These are phyloP conservation scores for Cucumis melo DNA, from an alignment of 306 rosid species.

Conservation along the genomic window DNA sequence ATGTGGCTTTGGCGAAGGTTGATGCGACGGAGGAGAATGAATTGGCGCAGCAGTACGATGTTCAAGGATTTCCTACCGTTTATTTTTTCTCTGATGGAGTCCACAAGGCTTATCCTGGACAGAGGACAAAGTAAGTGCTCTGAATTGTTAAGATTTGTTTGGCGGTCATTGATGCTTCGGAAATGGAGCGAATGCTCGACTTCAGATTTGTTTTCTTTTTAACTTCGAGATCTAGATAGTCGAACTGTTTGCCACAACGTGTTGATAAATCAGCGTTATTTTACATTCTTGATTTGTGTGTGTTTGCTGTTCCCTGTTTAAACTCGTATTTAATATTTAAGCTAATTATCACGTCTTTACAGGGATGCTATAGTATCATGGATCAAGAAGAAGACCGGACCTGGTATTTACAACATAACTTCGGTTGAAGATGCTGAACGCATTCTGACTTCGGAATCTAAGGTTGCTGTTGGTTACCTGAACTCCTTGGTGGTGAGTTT, in stretches of 20 bases:
- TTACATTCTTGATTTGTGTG: background rate
- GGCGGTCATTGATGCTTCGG: background rate
- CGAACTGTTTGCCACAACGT: background rate
- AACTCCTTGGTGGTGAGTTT: constrained; percentile 77
- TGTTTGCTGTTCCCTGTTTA: background rate
- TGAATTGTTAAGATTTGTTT: background rate
- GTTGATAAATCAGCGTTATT: background rate
- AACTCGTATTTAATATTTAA: background rate
- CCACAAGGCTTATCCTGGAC: constrained; percentile 69
- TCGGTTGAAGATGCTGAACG: constrained; percentile 64
- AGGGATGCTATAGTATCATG: constrained; percentile 81
- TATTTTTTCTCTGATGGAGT: constrained; percentile 62
- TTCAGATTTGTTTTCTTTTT: background rate
- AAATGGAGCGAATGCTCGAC: background rate
- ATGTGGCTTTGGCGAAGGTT: constrained; percentile 64
- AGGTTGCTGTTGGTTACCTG: constrained; percentile 75
- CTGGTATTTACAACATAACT: constrained; percentile 70
- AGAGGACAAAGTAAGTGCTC: constrained; percentile 54
- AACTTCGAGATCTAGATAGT: background rate
- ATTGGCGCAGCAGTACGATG: constrained; percentile 57
- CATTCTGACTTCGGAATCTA: constrained; percentile 52
- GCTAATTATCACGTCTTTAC: constrained; percentile 3
- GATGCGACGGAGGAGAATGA: constrained; percentile 89
- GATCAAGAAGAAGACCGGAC: constrained; percentile 95
- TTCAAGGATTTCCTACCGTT: constrained; percentile 82